These are phyloP conservation scores for Pythium utonaiense DNA, from an alignment of 352 stramenopile genomes.

Conservation along the genomic window DNA sequence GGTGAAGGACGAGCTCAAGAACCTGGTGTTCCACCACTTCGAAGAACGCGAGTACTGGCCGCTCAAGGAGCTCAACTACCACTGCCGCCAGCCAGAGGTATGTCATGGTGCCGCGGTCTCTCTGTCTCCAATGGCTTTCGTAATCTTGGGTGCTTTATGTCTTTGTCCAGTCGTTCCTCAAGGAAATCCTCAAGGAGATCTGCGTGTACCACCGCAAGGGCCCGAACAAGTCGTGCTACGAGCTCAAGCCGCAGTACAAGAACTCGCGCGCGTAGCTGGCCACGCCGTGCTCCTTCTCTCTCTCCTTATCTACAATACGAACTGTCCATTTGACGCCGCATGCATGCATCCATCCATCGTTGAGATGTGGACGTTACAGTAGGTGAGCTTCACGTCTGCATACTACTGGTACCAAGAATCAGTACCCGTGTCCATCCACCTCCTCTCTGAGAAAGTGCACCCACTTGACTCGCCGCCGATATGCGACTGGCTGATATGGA, in stretches of 20 bases:
- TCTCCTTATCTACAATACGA: background rate
- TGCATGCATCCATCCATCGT: background rate
- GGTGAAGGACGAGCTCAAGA: slow-evolving; percentile 82
- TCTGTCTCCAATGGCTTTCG: background rate
- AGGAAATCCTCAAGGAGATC: slow-evolving; percentile 87
- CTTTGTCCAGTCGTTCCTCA: slow-evolving; percentile 67
- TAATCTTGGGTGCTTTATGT: background rate
- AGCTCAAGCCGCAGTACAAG: slow-evolving; percentile 88
- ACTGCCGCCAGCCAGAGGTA: slow-evolving; percentile 86
- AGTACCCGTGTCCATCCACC: background rate
- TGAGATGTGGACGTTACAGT: too few species aligned
- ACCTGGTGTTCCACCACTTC: slow-evolving; percentile 85
- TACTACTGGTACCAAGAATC: background rate
- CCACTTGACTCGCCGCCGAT: background rate
- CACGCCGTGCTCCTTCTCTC: slow-evolving; percentile 3
- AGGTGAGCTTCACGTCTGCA: too few species aligned
- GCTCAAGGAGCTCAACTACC: slow-evolving; percentile 87
- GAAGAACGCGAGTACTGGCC: slow-evolving; percentile 85
- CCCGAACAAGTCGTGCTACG: slow-evolving; percentile 89
- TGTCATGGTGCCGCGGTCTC: background rate
- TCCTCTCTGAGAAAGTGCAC: background rate
- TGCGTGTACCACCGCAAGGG: slow-evolving; percentile 87
- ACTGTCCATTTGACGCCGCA: background rate
- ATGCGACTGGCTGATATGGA: background rate
- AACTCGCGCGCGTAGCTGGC: slow-evolving; percentile 34